Conservation (phyloP, 305 asterid species). For the Fraxinus paxiana region DNA sequence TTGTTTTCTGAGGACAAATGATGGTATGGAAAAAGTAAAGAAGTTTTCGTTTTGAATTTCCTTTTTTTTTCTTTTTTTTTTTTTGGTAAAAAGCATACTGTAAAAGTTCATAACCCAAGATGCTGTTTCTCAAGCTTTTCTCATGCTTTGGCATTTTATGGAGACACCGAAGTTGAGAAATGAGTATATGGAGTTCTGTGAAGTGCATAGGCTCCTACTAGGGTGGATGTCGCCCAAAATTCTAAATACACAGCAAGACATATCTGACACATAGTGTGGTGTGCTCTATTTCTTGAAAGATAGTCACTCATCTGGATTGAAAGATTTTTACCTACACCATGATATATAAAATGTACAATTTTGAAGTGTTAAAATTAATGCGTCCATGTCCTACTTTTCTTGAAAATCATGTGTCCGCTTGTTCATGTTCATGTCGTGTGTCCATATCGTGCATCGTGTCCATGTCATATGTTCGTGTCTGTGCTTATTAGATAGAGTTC, state of each 20-base stretch:
- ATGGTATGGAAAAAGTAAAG: neutral
- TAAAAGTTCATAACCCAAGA: neutral
- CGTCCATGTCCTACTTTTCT: neutral
- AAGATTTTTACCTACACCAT: neutral
- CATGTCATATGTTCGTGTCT: neutral
- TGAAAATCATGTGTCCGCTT: neutral
- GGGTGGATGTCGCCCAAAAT: neutral
- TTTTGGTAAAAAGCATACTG: neutral
- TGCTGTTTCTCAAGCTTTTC: neutral
- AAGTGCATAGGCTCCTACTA: no score
- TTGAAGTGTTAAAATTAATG: no score
- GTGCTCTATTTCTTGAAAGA: neutral
- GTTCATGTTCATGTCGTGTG: neutral
- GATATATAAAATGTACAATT: neutral
- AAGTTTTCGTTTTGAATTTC: neutral
- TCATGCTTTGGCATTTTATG: neutral
- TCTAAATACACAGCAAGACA: neutral
- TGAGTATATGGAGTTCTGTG: neutral
- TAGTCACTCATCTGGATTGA: neutral
- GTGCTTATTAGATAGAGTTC: neutral
- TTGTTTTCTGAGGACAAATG: neutral
- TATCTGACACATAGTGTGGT: neutral
- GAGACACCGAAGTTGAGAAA: neutral
- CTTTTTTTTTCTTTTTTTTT: no score
- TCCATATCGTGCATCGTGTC: neutral